phyloP scores from a whole-genome alignment of 106 monocot species.

The Phalaenopsis equestris region DNA sequence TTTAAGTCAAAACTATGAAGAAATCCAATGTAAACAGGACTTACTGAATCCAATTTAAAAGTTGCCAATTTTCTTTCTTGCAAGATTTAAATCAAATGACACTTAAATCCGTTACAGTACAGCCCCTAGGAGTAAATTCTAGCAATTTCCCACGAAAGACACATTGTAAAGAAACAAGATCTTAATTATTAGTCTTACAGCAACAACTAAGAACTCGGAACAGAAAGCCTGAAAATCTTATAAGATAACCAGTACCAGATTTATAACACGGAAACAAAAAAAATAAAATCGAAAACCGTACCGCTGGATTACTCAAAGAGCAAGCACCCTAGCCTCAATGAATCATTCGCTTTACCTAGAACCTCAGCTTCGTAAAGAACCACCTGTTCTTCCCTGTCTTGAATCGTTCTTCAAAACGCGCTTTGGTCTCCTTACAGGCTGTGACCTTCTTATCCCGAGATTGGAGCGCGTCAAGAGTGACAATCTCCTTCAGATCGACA shows the following conservation, averaged over 20 bases:
- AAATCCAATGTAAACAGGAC: not conserved
- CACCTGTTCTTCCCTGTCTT: slow-evolving; percentile 27
- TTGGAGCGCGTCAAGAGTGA: slow-evolving; percentile 11
- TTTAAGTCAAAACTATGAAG: not conserved
- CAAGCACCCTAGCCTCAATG: not conserved
- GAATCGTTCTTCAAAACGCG: slow-evolving; percentile 22
- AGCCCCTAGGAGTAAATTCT: too few relatives aligned
- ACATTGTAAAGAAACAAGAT: not conserved
- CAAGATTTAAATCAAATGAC: too few relatives aligned
- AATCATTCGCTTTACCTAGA: slow-evolving; percentile 1
- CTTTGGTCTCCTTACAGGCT: slow-evolving; percentile 16
- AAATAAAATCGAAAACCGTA: not conserved
- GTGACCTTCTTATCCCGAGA: slow-evolving; percentile 17
- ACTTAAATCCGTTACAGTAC: too few relatives aligned
- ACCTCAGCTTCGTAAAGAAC: slow-evolving; percentile 27
- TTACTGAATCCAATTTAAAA: too few relatives aligned
- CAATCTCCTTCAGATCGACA: slow-evolving; percentile 21
- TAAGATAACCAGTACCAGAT: not conserved
- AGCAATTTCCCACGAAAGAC: too few relatives aligned
- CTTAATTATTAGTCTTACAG: not conserved
- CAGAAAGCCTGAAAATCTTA: not conserved
- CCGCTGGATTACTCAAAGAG: not conserved
- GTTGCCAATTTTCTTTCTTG: too few relatives aligned
- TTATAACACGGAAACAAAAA: not conserved
- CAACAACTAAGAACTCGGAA: not conserved